Base-by-base conservation (phyloP, 768 basidiomycete genomes). In the Lentinula boryana region DNA sequence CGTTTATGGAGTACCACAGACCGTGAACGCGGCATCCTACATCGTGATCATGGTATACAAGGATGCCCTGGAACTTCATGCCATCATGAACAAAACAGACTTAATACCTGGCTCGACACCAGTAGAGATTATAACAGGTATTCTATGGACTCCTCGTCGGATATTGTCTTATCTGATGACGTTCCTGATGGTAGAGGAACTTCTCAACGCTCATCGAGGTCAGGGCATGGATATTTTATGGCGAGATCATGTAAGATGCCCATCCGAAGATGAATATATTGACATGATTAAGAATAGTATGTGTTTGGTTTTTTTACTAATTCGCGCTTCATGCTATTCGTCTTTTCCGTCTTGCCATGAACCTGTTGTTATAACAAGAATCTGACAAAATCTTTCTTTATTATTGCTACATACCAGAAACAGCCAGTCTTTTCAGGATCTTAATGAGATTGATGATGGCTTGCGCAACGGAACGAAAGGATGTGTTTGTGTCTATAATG, bases 401-500 rank as follows among this genome's bases (percentile, higher is more conserved):
- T 16, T 33, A 9, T n/a, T 36, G 4, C 23, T 50, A 5, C 27
- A 50, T 50, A 16, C 1, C 68, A 98, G 96, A 99, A 72, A 98
- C 96, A 0, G 96, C 96, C 0, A 95, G 96, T 5, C 78, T 98
- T 8, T 87, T 98, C 63, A 80, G 96, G 27, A 86, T 98, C 49
- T 92, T 92, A 0, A 83, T 98, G 70, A 98, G 93, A 70, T 81
- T 98, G 32, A 95, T 99, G 93, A 96, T 96, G 94, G 93, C 92
- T 0, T 89, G 87, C 64, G 80, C 84, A 21, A 87, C 86, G 0
- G 83, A 75, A 27, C 88, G 87, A 63, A 64, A 76, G 82, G 21
- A 73, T 86, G 89, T 89, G 71, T 48, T 83, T 63, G 21, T 10
- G 13, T 35, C 5, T 44, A 21, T 15, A 31, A 16, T 59, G 16